phyloP scores from a whole-genome alignment of 257 asterid genomes.

The Verbena officinalis region DNA sequence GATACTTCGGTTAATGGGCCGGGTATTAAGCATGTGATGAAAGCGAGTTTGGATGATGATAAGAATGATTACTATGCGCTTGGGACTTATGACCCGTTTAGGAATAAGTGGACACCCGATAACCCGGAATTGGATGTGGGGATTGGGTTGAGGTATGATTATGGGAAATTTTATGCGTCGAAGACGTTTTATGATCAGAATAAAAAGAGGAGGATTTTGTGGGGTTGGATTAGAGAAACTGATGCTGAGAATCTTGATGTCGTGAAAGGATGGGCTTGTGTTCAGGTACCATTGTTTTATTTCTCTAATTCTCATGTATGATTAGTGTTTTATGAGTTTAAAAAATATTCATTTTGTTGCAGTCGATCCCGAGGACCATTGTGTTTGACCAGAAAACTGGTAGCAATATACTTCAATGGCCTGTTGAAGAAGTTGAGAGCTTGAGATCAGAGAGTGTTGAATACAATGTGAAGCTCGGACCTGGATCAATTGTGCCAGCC shows the following conservation, averaged over 20 bases:
- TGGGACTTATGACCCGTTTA: conserved; percentile 48
- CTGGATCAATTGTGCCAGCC: conserved; percentile 63
- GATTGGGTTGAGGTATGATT: conserved; percentile 52
- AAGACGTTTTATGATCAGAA: conserved; percentile 64
- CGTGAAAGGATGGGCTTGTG: conserved; percentile 56
- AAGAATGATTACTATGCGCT: conserved; percentile 53
- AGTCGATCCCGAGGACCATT: conserved; percentile 60
- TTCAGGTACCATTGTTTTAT: conserved; percentile 39
- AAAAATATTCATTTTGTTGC: conserved; percentile 3
- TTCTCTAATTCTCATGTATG: too few species aligned
- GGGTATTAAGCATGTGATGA: conserved; percentile 53
- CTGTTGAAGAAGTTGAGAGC: conserved; percentile 59
- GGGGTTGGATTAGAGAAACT: conserved; percentile 70
- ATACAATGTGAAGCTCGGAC: conserved; percentile 55
- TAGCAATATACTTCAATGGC: conserved; percentile 62
- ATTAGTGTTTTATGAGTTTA: too few species aligned
- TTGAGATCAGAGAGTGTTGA: conserved; percentile 39
- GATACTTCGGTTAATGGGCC: conserved; percentile 63
- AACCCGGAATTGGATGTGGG: conserved; percentile 59
- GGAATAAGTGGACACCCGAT: conserved; percentile 56
- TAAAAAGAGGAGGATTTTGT: conserved; percentile 50
- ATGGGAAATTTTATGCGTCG: conserved; percentile 63
- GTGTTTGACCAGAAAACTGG: conserved; percentile 52
- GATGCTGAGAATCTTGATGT: conserved; percentile 53
- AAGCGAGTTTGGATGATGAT: conserved; percentile 55